These are phyloP conservation scores for Prinsepia uniflora DNA, from an alignment of 306 rosid genomes.

Conservation along the genomic window DNA sequence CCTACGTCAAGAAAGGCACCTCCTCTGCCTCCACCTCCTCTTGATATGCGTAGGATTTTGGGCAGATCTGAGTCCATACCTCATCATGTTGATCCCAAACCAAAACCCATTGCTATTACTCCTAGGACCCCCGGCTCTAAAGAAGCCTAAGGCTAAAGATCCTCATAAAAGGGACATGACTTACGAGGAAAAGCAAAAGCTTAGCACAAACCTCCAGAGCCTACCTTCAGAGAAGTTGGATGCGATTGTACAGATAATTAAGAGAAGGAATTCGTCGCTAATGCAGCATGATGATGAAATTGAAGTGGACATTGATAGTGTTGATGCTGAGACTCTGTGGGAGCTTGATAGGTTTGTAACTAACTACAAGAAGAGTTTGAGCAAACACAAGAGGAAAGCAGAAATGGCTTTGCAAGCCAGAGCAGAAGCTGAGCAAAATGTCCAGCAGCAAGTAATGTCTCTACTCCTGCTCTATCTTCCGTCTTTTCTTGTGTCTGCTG, in stretches of 20 bases:
- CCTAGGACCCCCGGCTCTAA: constrained; percentile 87
- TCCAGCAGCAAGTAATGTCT: constrained; percentile 42
- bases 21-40: constrained; percentile 54
- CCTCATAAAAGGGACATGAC: constrained; percentile 92
- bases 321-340: constrained; percentile 92
- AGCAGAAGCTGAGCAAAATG: constrained; percentile 48
- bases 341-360: constrained; percentile 95
- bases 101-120: constrained; percentile 51
- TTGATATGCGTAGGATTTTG: constrained; percentile 78
- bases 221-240: constrained; percentile 83
- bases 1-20: constrained; percentile 67
- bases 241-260: constrained; percentile 74
- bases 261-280: constrained; percentile 65
- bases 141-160: constrained; percentile 97
- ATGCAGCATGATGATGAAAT: constrained; percentile 82
- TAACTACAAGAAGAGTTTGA: constrained; percentile 88
- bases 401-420: constrained; percentile 69
- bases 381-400: constrained; percentile 84
- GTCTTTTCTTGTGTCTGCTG: neutral
- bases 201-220: constrained; percentile 77
- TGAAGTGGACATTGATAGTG: constrained; percentile 92
- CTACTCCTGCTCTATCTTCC: neutral
- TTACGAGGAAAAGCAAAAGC: constrained; percentile 80
- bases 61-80: constrained; percentile 67
- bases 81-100: constrained; percentile 36